These are phyloP conservation scores for Moricandia moricandioides DNA, from an alignment of 345 rosid genomes.

Conservation along the genomic window DNA sequence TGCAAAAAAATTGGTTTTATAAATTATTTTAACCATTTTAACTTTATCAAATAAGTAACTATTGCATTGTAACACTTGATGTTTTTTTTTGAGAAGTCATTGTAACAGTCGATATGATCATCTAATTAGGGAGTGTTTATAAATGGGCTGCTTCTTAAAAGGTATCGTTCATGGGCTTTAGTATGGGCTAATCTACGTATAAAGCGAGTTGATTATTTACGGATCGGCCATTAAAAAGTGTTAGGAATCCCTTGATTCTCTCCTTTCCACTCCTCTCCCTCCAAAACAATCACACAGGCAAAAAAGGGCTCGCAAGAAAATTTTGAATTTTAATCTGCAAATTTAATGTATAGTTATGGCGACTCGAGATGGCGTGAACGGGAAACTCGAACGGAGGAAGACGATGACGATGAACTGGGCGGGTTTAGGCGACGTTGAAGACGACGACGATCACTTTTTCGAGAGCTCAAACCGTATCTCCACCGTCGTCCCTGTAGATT, in stretches of 20 bases:
- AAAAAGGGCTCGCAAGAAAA: not conserved
- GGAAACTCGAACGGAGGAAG: slow-evolving; percentile 8
- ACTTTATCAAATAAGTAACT: no score
- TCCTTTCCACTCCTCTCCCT: not conserved
- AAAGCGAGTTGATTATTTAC: not conserved
- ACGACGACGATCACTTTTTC: slow-evolving; percentile 64
- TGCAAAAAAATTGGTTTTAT: no score
- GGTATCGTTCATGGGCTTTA: no score
- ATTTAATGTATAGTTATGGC: not conserved
- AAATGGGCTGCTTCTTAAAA: no score
- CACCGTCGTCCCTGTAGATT: slow-evolving; percentile 45
- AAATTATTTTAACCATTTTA: no score
- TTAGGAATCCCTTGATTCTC: not conserved
- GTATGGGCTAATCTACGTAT: no score
- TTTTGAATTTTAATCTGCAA: not conserved
- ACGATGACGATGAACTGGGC: slow-evolving; percentile 80
- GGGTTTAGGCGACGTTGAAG: slow-evolving; percentile 61
- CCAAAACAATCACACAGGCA: not conserved
- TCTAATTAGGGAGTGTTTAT: no score
- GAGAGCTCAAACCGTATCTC: slow-evolving; percentile 61
- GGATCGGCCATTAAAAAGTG: not conserved
- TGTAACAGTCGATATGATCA: no score
- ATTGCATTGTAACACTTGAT: no score
- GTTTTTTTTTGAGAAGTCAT: no score
- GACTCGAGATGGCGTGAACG: not conserved